phyloP scores from a whole-genome alignment of 1,284 basidiomycete genomes.

The Laetiporus sulphureus region DNA sequence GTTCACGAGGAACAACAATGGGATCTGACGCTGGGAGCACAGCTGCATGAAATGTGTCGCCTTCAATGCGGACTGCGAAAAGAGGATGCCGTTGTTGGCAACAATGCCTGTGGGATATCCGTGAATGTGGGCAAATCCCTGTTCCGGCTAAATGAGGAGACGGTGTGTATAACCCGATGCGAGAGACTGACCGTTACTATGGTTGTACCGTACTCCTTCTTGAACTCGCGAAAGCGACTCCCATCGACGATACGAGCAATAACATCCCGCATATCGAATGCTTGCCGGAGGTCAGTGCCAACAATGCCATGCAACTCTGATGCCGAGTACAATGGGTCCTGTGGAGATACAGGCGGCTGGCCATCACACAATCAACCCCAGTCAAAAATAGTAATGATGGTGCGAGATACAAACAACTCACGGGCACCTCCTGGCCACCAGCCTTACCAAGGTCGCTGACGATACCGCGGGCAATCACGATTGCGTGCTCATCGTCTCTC shows the following conservation, averaged over 20 bases:
- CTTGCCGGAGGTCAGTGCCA: constrained; percentile 80
- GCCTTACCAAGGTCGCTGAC: constrained; percentile 74
- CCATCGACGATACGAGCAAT: constrained; percentile 91
- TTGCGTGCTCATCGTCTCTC: constrained; percentile 82
- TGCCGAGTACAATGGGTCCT: constrained; percentile 76
- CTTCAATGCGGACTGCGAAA: constrained; percentile 90
- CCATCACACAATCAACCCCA: not conserved
- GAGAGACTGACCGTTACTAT: constrained; percentile 69
- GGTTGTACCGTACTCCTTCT: constrained; percentile 89
- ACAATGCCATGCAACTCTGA: constrained; percentile 88
- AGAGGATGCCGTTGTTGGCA: constrained; percentile 92
- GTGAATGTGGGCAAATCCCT: constrained; percentile 90
- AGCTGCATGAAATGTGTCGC: constrained; percentile 94
- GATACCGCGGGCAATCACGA: constrained; percentile 78
- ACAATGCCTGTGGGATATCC: constrained; percentile 87
- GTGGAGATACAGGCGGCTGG: constrained; percentile 52
- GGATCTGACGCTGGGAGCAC: constrained; percentile 87
- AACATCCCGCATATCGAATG: constrained; percentile 92
- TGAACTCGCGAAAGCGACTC: constrained; percentile 91
- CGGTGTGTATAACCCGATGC: not conserved
- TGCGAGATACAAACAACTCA: too few species aligned
- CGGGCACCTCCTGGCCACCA: constrained; percentile 40
- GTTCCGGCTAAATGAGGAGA: not conserved
- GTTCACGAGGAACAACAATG: constrained; percentile 90
- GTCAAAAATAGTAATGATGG: too few species aligned